These are phyloP conservation scores for Tylopilus subfusipes DNA, from an alignment of 768 basidiomycete genomes.

Conservation along the genomic window DNA sequence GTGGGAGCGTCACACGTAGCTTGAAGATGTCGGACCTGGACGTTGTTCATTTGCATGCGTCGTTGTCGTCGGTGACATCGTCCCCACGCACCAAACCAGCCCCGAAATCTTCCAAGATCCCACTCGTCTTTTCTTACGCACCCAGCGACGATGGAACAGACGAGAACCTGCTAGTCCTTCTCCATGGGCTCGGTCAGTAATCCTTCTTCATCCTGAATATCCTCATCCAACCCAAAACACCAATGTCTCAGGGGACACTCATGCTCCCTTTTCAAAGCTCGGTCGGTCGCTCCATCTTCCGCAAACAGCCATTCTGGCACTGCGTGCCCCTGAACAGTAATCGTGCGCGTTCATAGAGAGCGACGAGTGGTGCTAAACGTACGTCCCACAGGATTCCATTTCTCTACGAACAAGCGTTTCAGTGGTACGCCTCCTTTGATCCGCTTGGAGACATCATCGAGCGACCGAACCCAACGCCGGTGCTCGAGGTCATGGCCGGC, in stretches of 20 bases:
- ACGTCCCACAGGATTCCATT: constrained; percentile 59
- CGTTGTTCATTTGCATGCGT: constrained; percentile 19
- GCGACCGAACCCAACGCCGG: constrained; percentile 69
- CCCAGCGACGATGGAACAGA: constrained; percentile 82
- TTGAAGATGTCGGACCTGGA: constrained; percentile 16
- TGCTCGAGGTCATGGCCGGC: constrained; percentile 52
- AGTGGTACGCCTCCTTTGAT: constrained; percentile 87
- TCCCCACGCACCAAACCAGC: constrained; percentile 43
- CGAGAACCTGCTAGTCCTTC: constrained; percentile 77
- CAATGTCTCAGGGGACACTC: constrained; percentile 65
- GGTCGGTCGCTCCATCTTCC: constrained; percentile 77
- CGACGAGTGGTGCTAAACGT: constrained; percentile 7
- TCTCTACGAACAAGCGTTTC: constrained; percentile 73
- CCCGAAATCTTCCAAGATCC: constrained; percentile 44
- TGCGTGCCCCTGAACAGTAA: constrained; percentile 77
- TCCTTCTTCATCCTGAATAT: neutral
- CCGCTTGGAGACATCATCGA: constrained; percentile 67
- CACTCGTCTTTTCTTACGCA: constrained; percentile 60
- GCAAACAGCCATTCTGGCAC: constrained; percentile 79
- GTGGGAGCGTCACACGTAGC: neutral
- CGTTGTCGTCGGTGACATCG: constrained; percentile 4
- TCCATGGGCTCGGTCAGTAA: constrained; percentile 78
- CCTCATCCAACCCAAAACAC: neutral
- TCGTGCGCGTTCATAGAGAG: constrained; percentile 19
- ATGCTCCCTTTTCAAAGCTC: constrained; percentile 70